A percentile compares a stretch with the other conserved stretches of the same genome.
These are phyloP conservation scores for Cytospora schulzeri DNA, from an alignment of 2,329 filamentous ascomycete species.

Conservation along the genomic window DNA sequence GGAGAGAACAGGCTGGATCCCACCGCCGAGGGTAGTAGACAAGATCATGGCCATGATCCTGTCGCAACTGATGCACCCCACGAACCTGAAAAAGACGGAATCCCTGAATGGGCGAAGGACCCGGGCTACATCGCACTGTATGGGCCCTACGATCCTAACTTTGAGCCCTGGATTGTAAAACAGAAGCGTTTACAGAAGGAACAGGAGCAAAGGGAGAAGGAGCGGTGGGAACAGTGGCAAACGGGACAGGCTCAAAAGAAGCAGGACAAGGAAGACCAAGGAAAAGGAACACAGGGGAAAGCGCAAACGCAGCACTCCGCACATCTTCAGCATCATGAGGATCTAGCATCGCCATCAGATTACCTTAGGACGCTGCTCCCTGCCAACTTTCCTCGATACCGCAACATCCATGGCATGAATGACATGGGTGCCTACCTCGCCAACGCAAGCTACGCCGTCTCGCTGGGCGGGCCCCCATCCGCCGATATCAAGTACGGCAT, in stretches of 20 bases:
- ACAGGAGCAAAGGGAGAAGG: neutral
- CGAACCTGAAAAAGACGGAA: neutral
- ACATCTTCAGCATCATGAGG: neutral
- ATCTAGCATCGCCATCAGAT: neutral
- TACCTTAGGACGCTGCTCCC: neutral
- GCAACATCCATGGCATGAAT: slow-evolving; percentile 1
- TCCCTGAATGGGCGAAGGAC: neutral
- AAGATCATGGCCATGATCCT: neutral
- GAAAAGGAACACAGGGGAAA: neutral
- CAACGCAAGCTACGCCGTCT: slow-evolving; percentile 21
- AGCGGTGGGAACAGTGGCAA: neutral
- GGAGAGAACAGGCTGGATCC: neutral
- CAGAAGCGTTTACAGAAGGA: neutral
- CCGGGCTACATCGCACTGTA: neutral
- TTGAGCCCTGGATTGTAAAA: neutral
- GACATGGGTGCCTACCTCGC: slow-evolving; percentile 19
- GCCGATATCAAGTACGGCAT: slow-evolving; percentile 21
- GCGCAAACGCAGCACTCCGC: neutral
- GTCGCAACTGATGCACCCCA: neutral
- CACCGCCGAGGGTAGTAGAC: neutral
- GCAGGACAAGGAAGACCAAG: neutral
- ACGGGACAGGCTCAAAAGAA: neutral
- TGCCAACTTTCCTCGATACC: slow-evolving; percentile 9
- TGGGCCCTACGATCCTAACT: neutral
- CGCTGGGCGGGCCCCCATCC: slow-evolving; percentile 13